Evolutionary conservation across 495 filamentous ascomycete species (phyloP), one percentile per base, ranked within the genome.

Genomic region (Xylaria castorea): DNA sequence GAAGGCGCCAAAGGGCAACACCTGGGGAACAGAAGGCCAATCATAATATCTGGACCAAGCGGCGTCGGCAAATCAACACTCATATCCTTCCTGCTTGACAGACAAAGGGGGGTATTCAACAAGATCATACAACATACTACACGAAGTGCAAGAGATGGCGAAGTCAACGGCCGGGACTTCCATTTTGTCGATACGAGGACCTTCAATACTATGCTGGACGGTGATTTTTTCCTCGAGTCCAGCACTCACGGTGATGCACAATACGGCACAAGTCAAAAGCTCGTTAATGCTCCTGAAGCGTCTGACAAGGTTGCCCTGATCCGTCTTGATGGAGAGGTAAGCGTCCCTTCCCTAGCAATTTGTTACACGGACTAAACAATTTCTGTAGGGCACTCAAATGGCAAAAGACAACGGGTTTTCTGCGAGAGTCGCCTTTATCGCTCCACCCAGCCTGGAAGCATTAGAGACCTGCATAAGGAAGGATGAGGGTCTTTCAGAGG

Each of bases 371-470:
- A 67, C 69, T 71, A 55, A 70, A 60, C 73, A 77, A 73, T 79
- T 72, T 65, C 0, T 32, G 51, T 82, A 92, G 94, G 72, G 91
- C 90, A 73, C 92, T 87, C 85, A 94, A 92, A 80, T 83, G 81
- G 89, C 94, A 55, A 93, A 92, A 77, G 88, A 89, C 70, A 88
- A 88, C 48, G 86, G 90, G 73, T 88, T 92, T 66, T 84, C 89
- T 66, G 91, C 92, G 25, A 87, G 92, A 4, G 92, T 91, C 75
- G 77, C 95, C 50, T 93, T 95, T 79, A 81, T 97, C 60, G 83
- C 88, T 12, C 92, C 93, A 0, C 91, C 92, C 0, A 87, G 85
- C 3, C 57, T 90, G 30, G 87, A 92, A 34, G 84, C 86, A 22
- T 81, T 94, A 18, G 91, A 94, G 76, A 76, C 84, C 72, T 83